These are phyloP conservation scores for Asterophora parasitica DNA, from an alignment of 768 basidiomycete genomes.

Conservation along the genomic window DNA sequence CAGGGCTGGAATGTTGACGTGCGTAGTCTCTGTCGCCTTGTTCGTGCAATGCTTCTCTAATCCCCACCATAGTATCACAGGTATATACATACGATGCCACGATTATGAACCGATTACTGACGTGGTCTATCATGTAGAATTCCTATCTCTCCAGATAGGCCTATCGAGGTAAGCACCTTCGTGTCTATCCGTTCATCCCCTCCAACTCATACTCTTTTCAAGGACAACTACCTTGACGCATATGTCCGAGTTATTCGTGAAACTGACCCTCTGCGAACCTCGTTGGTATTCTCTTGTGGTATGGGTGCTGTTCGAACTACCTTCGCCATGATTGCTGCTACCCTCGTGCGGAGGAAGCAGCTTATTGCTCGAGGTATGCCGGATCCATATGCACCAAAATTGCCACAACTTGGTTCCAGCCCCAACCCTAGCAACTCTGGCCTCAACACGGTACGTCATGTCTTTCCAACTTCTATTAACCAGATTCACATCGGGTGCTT, in stretches of 20 bases:
- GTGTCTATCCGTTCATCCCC: neutral
- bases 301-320: constrained; percentile 96
- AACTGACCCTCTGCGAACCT: constrained; percentile 75
- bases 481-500: neutral
- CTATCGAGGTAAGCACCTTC: constrained; percentile 62
- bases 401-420: constrained; percentile 16
- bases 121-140: constrained; percentile 44
- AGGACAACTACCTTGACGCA: constrained; percentile 95
- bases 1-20: constrained; percentile 95
- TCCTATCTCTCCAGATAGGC: constrained; percentile 90
- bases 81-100: constrained; percentile 26
- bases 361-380: constrained; percentile 56
- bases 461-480: neutral
- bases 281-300: constrained; percentile 92
- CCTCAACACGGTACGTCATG: constrained; percentile 40
- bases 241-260: constrained; percentile 79
- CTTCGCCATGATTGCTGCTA: constrained; percentile 95
- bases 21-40: constrained; percentile 19
- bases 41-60: constrained; percentile 11
- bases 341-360: constrained; percentile 78
- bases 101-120: neutral
- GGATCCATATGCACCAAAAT: constrained; percentile 69
- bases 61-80: constrained; percentile 59
- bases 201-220: constrained; percentile 1
- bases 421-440: constrained; percentile 30